Evolutionary conservation across 2,329 filamentous ascomycete genomes (phyloP).

Genomic region (Byssoonygena ceratinophila): DNA sequence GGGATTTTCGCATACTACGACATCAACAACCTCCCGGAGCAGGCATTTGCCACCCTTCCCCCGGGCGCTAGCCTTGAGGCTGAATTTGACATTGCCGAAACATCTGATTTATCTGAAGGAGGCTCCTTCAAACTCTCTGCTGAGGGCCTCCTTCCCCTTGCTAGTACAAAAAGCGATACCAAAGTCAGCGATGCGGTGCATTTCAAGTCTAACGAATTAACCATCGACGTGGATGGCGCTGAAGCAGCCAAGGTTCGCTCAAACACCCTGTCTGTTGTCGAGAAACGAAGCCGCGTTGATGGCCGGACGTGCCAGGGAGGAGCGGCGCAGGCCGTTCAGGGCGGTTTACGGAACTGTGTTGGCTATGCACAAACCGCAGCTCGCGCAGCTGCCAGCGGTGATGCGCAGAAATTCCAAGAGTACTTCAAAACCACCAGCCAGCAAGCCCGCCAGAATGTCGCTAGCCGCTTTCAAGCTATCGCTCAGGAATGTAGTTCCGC

Average conservation of each 20-base stretch:
- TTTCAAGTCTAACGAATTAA: constrained; percentile 51
- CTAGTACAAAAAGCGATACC: constrained; percentile 28
- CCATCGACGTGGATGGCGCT: constrained; percentile 48
- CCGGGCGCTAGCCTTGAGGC: constrained; percentile 24
- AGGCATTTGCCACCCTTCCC: constrained; percentile 26
- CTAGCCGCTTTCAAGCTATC: constrained; percentile 44
- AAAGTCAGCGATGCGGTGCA: constrained; percentile 40
- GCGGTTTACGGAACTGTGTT: constrained; percentile 47
- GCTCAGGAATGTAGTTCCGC: constrained; percentile 47
- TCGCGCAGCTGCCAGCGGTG: constrained; percentile 37
- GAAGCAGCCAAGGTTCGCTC: constrained; percentile 40
- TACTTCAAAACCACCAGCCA: constrained; percentile 53
- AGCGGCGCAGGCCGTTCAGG: constrained; percentile 37
- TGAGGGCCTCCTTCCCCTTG: constrained; percentile 47
- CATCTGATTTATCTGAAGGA: constrained; percentile 34
- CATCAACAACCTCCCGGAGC: constrained; percentile 23
- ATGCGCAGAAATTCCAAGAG: constrained; percentile 40
- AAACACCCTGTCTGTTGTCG: constrained; percentile 19
- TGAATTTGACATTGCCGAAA: constrained; percentile 29
- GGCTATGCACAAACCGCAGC: constrained; percentile 44
- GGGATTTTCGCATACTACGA: constrained; percentile 26
- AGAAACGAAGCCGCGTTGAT: constrained; percentile 16
- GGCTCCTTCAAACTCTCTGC: constrained; percentile 49
- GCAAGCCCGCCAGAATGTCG: constrained; percentile 41
- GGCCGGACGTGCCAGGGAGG: constrained; percentile 46